Percentiles rank a stretch among this genome's conserved stretches.
phyloP scores from a whole-genome alignment of 208 protist genomes.

The Strigomonas culicis region DNA sequence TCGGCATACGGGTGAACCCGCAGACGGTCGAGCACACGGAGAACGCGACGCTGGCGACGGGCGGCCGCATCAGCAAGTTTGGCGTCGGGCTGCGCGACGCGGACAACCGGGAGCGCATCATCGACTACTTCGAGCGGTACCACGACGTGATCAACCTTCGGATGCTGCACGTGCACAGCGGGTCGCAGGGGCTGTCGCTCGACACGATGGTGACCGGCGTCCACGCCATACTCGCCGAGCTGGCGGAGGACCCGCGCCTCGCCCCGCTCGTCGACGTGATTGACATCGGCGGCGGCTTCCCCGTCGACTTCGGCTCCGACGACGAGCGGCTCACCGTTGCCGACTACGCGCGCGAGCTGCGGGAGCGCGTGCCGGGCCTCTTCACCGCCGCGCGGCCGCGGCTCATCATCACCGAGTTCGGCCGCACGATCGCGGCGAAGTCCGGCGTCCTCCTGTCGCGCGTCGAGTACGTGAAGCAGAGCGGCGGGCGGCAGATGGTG shows the following conservation, averaged over 20 bases:
- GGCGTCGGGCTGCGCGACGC: conserved; percentile 52
- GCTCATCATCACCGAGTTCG: conserved; percentile 65
- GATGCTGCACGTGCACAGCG: conserved; percentile 67
- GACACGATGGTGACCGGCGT: conserved; percentile 54
- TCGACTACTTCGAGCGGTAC: conserved; percentile 29
- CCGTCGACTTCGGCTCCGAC: conserved; percentile 50
- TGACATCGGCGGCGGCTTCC: conserved; percentile 62
- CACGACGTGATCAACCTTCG: conserved; percentile 37
- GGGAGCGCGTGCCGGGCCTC: conserved; percentile 26
- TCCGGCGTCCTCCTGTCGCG: conserved; percentile 47
- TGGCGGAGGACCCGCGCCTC: conserved; percentile 25
- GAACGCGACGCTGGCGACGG: conserved; percentile 47
- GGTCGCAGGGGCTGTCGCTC: conserved; percentile 57
- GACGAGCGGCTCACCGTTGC: conserved; percentile 26
- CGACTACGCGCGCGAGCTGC: conserved; percentile 37
- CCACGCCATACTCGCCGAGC: conserved; percentile 25
- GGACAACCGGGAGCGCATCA: conserved; percentile 33
- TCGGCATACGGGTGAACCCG: conserved; percentile 73
- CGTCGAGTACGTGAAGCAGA: conserved; percentile 67
- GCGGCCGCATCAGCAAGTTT: conserved; percentile 60
- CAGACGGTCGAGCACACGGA: conserved; percentile 41
- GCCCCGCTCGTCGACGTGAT: conserved; percentile 27
- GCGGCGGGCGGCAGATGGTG: conserved; percentile 39
- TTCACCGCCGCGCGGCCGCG: conserved; percentile 30
- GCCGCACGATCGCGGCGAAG: conserved; percentile 53